phyloP scores from a whole-genome alignment of 1,139 yeast genomes.

The Kurtzmaniella natalensis region DNA sequence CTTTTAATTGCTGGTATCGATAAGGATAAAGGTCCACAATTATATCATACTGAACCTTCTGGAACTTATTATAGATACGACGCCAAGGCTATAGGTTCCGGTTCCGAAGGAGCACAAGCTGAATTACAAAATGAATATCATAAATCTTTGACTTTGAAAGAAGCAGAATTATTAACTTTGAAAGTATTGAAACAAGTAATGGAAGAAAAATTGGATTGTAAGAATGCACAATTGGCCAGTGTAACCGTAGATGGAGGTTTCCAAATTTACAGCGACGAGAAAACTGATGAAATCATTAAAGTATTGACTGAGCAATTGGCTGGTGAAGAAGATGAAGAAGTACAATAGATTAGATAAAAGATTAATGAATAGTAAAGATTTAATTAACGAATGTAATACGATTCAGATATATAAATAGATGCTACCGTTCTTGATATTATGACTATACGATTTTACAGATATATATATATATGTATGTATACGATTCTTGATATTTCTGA shows the following conservation, averaged over 20 bases:
- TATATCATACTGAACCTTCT: conserved; percentile 98
- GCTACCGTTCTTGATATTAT: no score
- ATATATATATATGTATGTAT: neutral
- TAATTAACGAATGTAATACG: no score
- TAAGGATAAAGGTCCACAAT: conserved; percentile 89
- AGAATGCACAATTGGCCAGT: conserved; percentile 92
- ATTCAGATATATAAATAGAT: no score
- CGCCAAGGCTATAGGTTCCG: conserved; percentile 98
- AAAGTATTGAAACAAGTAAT: conserved; percentile 94
- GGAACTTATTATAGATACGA: conserved; percentile 97
- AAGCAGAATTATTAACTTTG: conserved; percentile 86
- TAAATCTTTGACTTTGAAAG: conserved; percentile 85
- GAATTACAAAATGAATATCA: conserved; percentile 97
- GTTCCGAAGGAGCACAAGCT: conserved; percentile 98
- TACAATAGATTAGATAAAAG: neutral
- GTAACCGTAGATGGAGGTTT: conserved; percentile 87
- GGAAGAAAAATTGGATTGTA: conserved; percentile 97
- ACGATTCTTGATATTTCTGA: no score
- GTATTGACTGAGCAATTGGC: conserved; percentile 68
- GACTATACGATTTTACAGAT: no score
- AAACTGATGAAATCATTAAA: conserved; percentile 78
- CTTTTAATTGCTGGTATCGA: conserved; percentile 92
- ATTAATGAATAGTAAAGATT: no score
- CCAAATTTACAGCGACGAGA: conserved; percentile 77
- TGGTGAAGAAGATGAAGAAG: conserved; percentile 18